A percentile compares a stretch with the other conserved stretches of the same genome.
phyloP scores from a whole-genome alignment of 805 yeast species.

The Myxozyma lipomycoides region DNA sequence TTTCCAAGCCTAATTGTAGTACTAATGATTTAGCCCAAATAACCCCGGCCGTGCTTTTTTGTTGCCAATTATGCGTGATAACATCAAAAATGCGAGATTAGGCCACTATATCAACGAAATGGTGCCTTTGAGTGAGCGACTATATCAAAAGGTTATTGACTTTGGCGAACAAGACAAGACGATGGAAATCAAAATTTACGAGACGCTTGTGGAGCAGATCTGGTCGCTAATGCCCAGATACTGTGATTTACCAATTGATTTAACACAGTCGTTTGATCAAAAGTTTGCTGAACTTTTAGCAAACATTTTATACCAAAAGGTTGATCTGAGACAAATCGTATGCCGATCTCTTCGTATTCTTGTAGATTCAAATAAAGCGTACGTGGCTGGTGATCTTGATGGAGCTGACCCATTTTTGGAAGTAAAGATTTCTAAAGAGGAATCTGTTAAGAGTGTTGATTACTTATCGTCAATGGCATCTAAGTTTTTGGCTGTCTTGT shows the following conservation, averaged over 20 bases:
- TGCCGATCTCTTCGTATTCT: constrained; percentile 76
- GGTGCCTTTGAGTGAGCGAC: constrained; percentile 52
- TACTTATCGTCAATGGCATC: constrained; percentile 59
- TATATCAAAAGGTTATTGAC: constrained; percentile 32
- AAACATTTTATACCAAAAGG: constrained; percentile 67
- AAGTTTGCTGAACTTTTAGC: constrained; percentile 74
- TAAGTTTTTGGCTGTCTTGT: constrained; percentile 77
- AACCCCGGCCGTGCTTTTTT: constrained; percentile 93
- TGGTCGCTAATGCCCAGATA: constrained; percentile 90
- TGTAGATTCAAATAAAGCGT: constrained; percentile 68
- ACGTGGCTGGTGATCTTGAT: constrained; percentile 56
- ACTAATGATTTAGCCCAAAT: constrained; percentile 33
- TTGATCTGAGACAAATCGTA: constrained; percentile 70
- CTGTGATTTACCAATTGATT: constrained; percentile 80
- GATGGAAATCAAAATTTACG: constrained; percentile 69
- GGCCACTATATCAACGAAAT: constrained; percentile 59
- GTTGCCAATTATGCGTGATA: constrained; percentile 84
- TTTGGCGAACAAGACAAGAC: constrained; percentile 45
- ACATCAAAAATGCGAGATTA: constrained; percentile 67
- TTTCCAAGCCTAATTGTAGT: neutral
- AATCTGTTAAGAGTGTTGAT: constrained; percentile 55
- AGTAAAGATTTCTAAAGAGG: constrained; percentile 54
- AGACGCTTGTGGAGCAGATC: constrained; percentile 83
- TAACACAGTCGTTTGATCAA: constrained; percentile 59
- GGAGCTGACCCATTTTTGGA: constrained; percentile 53